These are phyloP conservation scores for Citrullus mucosospermus DNA, from an alignment of 306 rosid species.

Conservation along the genomic window DNA sequence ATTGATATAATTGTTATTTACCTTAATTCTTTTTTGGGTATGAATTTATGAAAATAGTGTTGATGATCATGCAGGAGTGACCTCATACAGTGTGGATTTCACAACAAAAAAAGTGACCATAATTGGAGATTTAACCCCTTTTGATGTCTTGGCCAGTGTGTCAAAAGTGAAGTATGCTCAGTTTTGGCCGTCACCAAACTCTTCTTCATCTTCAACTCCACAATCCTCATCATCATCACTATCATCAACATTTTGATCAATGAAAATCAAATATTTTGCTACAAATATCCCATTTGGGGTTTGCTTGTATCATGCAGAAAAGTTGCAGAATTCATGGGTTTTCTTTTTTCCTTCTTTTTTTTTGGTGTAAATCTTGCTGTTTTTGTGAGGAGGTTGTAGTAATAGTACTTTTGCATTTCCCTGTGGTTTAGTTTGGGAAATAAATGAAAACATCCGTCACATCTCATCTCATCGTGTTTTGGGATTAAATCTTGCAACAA, in stretches of 20 bases:
- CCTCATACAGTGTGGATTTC: conserved; percentile 62
- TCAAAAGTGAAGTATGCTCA: conserved; percentile 83
- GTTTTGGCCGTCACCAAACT: conserved; percentile 47
- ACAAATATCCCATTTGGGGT: neutral
- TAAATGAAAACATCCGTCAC: neutral
- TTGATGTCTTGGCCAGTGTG: conserved; percentile 54
- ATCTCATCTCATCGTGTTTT: neutral
- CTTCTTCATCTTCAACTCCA: conserved; percentile 17
- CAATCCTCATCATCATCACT: neutral
- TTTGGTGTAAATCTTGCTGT: neutral
- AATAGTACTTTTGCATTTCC: neutral
- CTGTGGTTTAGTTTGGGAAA: neutral
- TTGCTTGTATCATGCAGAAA: neutral
- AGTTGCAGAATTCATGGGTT: neutral
- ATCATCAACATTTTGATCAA: neutral
- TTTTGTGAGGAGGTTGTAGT: neutral
- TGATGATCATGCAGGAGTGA: conserved; percentile 51
- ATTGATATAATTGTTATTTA: no score
- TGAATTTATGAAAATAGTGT: neutral
- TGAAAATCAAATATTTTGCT: neutral
- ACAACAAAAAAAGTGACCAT: conserved; percentile 72
- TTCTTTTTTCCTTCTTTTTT: neutral
- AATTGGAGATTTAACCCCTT: conserved; percentile 59
- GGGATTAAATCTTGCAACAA: neutral
- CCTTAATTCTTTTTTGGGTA: neutral